phyloP scores from a whole-genome alignment of 2,329 filamentous ascomycete genomes.

The Erysiphe pulchra region DNA sequence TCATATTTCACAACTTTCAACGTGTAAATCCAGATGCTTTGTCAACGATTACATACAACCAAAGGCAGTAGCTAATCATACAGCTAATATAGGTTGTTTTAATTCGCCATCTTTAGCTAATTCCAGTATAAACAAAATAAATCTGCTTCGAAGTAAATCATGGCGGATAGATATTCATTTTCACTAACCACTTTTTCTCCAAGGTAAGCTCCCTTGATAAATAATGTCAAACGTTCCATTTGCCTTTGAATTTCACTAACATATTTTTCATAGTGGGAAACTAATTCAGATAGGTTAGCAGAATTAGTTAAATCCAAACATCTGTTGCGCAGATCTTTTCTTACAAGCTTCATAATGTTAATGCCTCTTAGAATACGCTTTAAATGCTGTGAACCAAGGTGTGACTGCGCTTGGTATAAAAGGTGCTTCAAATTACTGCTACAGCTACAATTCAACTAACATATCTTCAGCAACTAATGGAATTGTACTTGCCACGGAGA shows the following conservation, averaged over 20 bases:
- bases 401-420: slow-evolving; percentile 97
- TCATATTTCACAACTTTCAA: too few relatives aligned
- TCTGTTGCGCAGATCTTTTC: not conserved
- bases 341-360: slow-evolving; percentile 3
- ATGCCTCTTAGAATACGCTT: slow-evolving; percentile 57
- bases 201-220: slow-evolving; percentile 36
- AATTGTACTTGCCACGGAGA: slow-evolving; percentile 95
- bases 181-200: slow-evolving; percentile 98
- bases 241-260: not conserved
- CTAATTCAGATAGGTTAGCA: slow-evolving; percentile 83
- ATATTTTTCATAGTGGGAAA: slow-evolving; percentile 45
- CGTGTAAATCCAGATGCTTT: too few relatives aligned
- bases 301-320: not conserved
- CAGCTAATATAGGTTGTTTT: too few relatives aligned
- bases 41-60: too few relatives aligned
- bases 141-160: slow-evolving; percentile 15
- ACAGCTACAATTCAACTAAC: slow-evolving; percentile 1
- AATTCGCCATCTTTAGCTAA: too few relatives aligned
- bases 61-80: too few relatives aligned
- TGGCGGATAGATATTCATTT: slow-evolving; percentile 99
- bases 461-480: slow-evolving; percentile 61
- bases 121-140: too few relatives aligned
- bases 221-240: too few relatives aligned
- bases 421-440: slow-evolving; percentile 26
- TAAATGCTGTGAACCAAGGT: slow-evolving; percentile 97